phyloP scores from a whole-genome alignment of 1,284 basidiomycete genomes.

The Ganoderma meredithae region DNA sequence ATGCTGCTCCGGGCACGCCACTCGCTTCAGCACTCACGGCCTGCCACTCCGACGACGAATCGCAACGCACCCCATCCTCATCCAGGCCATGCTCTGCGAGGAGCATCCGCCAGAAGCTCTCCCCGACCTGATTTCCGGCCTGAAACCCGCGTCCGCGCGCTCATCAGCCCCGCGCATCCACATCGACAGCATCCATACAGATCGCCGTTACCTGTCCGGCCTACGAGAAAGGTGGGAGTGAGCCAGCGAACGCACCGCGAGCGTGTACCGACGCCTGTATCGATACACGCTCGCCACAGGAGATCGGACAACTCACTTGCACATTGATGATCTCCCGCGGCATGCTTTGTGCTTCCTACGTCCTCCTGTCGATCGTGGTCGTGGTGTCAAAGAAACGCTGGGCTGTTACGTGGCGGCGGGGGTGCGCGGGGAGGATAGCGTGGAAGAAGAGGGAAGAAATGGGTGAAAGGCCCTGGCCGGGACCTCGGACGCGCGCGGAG shows the following conservation, averaged over 20 bases:
- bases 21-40: slow-evolving; percentile 6
- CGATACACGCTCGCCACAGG: slow-evolving; percentile 2
- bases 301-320: slow-evolving; percentile 23
- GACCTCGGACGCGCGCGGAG: slow-evolving; percentile 9
- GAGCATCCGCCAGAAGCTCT: slow-evolving; percentile 80
- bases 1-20: slow-evolving; percentile 40
- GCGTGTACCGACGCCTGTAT: neutral
- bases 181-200: slow-evolving; percentile 1
- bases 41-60: slow-evolving; percentile 13
- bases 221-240: slow-evolving; percentile 9
- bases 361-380: neutral
- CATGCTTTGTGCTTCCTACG: slow-evolving; percentile 15
- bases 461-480: slow-evolving; percentile 23
- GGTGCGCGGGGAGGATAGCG: slow-evolving; percentile 9
- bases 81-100: slow-evolving; percentile 85
- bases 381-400: neutral
- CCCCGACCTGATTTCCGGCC: slow-evolving; percentile 82
- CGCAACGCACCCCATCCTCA: slow-evolving; percentile 64
- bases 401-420: slow-evolving; percentile 6
- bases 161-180: slow-evolving; percentile 10
- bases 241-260: slow-evolving; percentile 10
- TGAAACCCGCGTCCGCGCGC: slow-evolving; percentile 36
- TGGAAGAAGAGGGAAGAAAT: slow-evolving; percentile 20
- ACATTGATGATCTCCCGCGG: slow-evolving; percentile 33
- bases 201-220: slow-evolving; percentile 28